A percentile compares a stretch with the other conserved stretches of the same genome.
Evolutionary conservation across 306 rosid species (phyloP).

Genomic region (Fragaria iinumae): DNA sequence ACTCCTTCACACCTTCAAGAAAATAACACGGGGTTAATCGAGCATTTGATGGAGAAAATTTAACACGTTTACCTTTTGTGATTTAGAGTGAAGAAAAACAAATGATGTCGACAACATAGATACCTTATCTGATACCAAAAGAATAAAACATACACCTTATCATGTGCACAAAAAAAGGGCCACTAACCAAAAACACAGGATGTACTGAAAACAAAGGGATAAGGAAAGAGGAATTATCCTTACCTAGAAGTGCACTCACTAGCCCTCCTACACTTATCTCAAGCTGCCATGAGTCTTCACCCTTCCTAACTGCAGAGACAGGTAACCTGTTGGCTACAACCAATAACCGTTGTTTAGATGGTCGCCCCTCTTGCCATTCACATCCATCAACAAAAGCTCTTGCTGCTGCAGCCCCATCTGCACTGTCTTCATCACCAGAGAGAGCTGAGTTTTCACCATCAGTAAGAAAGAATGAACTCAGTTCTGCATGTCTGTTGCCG

Average conservation of each 20-base stretch:
- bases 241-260: conserved; percentile 97
- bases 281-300: conserved; percentile 80
- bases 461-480: conserved; percentile 28
- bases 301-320: conserved; percentile 82
- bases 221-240: conserved; percentile 28
- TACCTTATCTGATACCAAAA: neutral
- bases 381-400: conserved; percentile 41
- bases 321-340: conserved; percentile 95
- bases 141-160: neutral
- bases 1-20: conserved; percentile 89
- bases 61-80: neutral
- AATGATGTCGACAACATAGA: neutral
- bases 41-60: conserved; percentile 19
- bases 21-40: conserved; percentile 27
- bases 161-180: neutral
- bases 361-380: conserved; percentile 53
- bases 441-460: conserved; percentile 37
- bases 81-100: neutral
- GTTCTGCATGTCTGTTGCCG: conserved; percentile 45
- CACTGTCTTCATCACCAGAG: conserved; percentile 48
- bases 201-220: conserved; percentile 19
- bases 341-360: conserved; percentile 68
- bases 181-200: conserved; percentile 8
- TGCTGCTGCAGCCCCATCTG: conserved; percentile 35
- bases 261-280: conserved; percentile 91